phyloP scores from a whole-genome alignment of 2,329 filamentous ascomycete genomes.

The Zalaria sp. region DNA sequence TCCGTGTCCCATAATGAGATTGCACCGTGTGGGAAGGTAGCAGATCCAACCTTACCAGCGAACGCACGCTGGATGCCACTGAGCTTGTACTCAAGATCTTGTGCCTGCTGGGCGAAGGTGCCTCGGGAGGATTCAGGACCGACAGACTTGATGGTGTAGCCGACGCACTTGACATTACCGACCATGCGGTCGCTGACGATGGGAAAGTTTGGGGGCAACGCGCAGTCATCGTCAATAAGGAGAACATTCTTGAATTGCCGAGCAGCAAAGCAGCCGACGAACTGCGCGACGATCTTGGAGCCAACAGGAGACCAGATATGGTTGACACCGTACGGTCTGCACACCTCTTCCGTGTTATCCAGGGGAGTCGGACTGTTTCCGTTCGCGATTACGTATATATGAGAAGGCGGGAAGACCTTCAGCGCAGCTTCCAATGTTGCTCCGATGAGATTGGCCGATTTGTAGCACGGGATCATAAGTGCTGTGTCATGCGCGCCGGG shows the following conservation, averaged over 20 bases:
- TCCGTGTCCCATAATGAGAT: constrained; percentile 34
- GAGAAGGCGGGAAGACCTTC: constrained; percentile 29
- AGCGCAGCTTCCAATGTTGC: constrained; percentile 30
- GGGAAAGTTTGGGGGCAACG: constrained; percentile 33
- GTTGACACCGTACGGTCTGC: constrained; percentile 29
- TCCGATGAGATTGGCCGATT: constrained; percentile 27
- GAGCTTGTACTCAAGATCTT: constrained; percentile 40
- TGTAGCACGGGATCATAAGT: constrained; percentile 35
- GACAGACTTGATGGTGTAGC: constrained; percentile 33
- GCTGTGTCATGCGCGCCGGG: constrained; percentile 22
- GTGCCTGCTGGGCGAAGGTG: constrained; percentile 19
- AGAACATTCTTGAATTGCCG: constrained; percentile 31
- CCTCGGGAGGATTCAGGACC: constrained; percentile 9
- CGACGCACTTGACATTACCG: constrained; percentile 29
- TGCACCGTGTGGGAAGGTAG: constrained; percentile 37
- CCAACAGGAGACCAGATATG: constrained; percentile 36
- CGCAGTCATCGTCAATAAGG: constrained; percentile 37
- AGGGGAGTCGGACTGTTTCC: constrained; percentile 32
- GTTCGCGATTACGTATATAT: constrained; percentile 36
- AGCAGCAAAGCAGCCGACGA: constrained; percentile 33
- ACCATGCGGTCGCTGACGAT: constrained; percentile 30
- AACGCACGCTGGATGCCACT: constrained; percentile 32
- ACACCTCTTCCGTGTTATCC: constrained; percentile 34
- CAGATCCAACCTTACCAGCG: constrained; percentile 30
- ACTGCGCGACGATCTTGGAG: constrained; percentile 36